Evolutionary conservation across 306 rosid species (phyloP).

Genomic region (Alnus glutinosa): DNA sequence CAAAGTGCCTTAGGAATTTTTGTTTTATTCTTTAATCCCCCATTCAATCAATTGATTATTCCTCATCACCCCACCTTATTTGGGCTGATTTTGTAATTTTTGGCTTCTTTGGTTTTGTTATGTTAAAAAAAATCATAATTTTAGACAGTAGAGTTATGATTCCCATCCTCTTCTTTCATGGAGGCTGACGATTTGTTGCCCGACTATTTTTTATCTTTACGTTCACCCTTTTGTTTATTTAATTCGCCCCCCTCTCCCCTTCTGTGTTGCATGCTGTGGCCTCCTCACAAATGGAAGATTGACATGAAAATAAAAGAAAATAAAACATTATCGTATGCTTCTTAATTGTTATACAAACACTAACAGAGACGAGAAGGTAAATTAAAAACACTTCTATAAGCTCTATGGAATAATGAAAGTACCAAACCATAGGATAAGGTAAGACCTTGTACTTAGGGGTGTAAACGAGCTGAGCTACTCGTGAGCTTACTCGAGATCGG

Average conservation of each 20-base stretch:
- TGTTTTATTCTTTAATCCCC: slow-evolving; percentile 38
- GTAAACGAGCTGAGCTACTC: too few species aligned
- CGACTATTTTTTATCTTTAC: background rate
- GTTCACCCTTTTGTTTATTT: background rate
- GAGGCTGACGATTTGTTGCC: background rate
- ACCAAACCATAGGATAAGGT: too few species aligned
- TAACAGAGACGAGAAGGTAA: too few species aligned
- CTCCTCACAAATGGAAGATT: too few species aligned
- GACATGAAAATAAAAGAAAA: too few species aligned
- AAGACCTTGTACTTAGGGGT: too few species aligned
- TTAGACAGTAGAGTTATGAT: background rate
- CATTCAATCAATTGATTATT: slow-evolving; percentile 59
- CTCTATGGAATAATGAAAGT: background rate
- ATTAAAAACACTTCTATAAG: too few species aligned
- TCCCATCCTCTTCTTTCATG: background rate
- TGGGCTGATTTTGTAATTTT: slow-evolving; percentile 45
- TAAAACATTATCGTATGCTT: too few species aligned
- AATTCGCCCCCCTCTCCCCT: background rate
- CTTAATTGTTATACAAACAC: too few species aligned
- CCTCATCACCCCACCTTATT: slow-evolving; percentile 32
- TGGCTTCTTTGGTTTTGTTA: slow-evolving; percentile 30
- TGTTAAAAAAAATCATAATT: slow-evolving; percentile 21
- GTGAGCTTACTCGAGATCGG: too few species aligned
- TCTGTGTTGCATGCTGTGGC: too few species aligned
- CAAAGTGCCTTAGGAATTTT: slow-evolving; percentile 37